Conservation (phyloP, 2,329 filamentous ascomycete genomes). For the Penicillium oxalicum region DNA sequence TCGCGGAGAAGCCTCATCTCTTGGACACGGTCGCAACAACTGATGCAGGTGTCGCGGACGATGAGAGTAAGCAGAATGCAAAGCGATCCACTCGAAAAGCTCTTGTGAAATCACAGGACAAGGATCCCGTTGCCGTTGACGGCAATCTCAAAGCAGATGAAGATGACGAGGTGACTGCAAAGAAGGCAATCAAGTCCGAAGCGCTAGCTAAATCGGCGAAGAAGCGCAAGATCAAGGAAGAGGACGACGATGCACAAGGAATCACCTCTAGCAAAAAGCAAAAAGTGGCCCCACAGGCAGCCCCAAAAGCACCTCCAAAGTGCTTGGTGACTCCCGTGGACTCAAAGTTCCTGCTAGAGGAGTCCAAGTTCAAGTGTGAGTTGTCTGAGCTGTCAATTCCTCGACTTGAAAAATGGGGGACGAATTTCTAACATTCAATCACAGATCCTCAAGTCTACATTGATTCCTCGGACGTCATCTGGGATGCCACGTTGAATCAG, state of each 20-base stretch:
- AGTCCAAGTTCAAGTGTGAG: neutral
- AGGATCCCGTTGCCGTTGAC: neutral
- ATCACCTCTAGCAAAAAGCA: conserved; percentile 28
- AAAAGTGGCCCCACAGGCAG: conserved; percentile 33
- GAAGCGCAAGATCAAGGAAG: conserved; percentile 14
- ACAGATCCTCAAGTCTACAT: conserved; percentile 53
- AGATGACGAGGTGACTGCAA: conserved; percentile 4
- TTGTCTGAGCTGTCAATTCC: neutral
- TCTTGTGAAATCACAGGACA: neutral
- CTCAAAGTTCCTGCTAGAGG: conserved; percentile 24
- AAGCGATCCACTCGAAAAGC: conserved; percentile 4
- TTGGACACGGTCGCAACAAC: conserved; percentile 19
- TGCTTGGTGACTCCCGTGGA: conserved; percentile 45
- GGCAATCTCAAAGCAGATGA: conserved; percentile 15
- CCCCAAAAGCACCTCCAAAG: conserved; percentile 40
- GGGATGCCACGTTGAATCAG: conserved; percentile 73
- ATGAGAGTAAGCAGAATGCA: neutral
- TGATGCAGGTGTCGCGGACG: neutral
- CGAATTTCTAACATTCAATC: neutral
- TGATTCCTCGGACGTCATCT: conserved; percentile 61
- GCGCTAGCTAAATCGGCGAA: conserved; percentile 13
- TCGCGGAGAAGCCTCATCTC: conserved; percentile 37
- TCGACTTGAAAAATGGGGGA: neutral
- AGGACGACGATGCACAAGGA: conserved; percentile 4
- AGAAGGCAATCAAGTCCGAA: conserved; percentile 1